phyloP scores from a whole-genome alignment of 345 rosid genomes.

The Bretschneidera sinensis region DNA sequence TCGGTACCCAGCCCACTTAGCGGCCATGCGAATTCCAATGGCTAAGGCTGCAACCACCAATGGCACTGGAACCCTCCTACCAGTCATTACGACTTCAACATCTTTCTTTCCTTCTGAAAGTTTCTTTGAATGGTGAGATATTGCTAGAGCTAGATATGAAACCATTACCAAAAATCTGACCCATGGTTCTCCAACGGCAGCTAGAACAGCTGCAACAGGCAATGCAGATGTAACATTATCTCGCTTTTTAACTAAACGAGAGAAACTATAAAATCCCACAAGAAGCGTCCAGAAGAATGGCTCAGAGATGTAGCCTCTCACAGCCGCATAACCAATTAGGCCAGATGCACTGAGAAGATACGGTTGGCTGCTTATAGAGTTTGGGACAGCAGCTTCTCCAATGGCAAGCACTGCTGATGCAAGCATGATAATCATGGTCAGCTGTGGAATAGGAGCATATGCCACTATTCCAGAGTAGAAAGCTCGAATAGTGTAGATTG shows the following conservation, averaged over 20 bases:
- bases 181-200: slow-evolving; percentile 89
- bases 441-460: slow-evolving; percentile 62
- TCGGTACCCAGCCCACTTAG: slow-evolving; percentile 84
- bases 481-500: slow-evolving; percentile 47
- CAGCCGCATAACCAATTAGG: slow-evolving; percentile 71
- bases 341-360: slow-evolving; percentile 60
- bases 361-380: slow-evolving; percentile 54
- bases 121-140: slow-evolving; percentile 54
- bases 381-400: slow-evolving; percentile 73
- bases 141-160: slow-evolving; percentile 60
- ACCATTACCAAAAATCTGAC: slow-evolving; percentile 53
- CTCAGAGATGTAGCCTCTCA: slow-evolving; percentile 67
- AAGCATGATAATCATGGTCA: slow-evolving; percentile 53
- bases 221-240: slow-evolving; percentile 77
- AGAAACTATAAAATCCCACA: slow-evolving; percentile 56
- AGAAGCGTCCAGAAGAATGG: slow-evolving; percentile 78
- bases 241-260: slow-evolving; percentile 52
- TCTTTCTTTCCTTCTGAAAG: slow-evolving; percentile 35
- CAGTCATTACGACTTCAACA: slow-evolving; percentile 24
- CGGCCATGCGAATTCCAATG: slow-evolving; percentile 71
- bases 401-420: slow-evolving; percentile 73
- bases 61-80: slow-evolving; percentile 51
- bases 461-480: slow-evolving; percentile 70
- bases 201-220: slow-evolving; percentile 72
- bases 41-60: slow-evolving; percentile 68